A percentile compares a stretch with the other conserved stretches of the same genome.
Evolutionary conservation across 2,329 filamentous ascomycete genomes (phyloP).

Genomic region (Monilinia fructigena): DNA sequence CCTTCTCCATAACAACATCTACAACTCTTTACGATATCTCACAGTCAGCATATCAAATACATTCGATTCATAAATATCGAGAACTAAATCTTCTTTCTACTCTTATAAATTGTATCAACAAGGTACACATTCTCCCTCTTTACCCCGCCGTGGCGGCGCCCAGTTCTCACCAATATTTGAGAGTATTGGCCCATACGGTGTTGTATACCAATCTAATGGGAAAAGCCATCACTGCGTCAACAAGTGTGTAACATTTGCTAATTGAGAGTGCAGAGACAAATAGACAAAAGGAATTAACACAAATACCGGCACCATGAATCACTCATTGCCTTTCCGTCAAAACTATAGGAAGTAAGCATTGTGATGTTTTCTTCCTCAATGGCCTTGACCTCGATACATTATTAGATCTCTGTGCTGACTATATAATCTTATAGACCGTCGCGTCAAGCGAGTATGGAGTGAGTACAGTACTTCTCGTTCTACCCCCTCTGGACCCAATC

Average conservation of each 20-base stretch:
- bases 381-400: background rate
- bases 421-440: slow-evolving; percentile 29
- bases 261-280: background rate
- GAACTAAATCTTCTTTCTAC: background rate
- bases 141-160: slow-evolving; percentile 23
- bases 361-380: background rate
- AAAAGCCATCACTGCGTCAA: background rate
- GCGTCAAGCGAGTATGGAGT: slow-evolving; percentile 41
- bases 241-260: slow-evolving; percentile 7
- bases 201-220: slow-evolving; percentile 2
- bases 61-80: background rate
- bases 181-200: background rate
- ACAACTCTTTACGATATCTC: background rate
- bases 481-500: background rate
- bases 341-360: slow-evolving; percentile 23
- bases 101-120: background rate
- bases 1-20: slow-evolving; percentile 5
- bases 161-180: slow-evolving; percentile 4
- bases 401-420: slow-evolving; percentile 4
- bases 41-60: background rate
- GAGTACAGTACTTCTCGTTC: slow-evolving; percentile 28
- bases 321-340: slow-evolving; percentile 24
- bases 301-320: slow-evolving; percentile 19
- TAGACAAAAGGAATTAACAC: background rate
- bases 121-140: slow-evolving; percentile 17